Evolutionary conservation across 371 early-diverging fungal species (phyloP), one percentile per base, ranked within the genome.

Genomic region (Choanephora cucurbitarum): DNA sequence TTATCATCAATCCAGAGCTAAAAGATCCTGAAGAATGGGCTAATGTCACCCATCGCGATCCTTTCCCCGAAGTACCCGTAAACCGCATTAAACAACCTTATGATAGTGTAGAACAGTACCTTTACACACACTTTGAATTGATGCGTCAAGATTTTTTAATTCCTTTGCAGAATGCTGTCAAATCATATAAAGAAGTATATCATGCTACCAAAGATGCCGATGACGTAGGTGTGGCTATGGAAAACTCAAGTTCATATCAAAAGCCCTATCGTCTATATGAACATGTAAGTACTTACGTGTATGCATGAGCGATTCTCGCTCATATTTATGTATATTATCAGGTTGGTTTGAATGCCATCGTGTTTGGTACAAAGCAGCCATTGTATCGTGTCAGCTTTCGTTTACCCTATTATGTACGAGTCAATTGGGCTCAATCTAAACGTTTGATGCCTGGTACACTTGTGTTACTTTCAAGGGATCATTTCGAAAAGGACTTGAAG

Each of bases 91-190:
- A 77, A 53, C 56, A 63, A 11, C 60, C 82, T 1, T 81, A 83
- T 40, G 81, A 83, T 6, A 75, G 72, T 14, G 64, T 69, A 0
- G 82, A 85, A 1, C 69, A 85, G 44, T 84, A 87, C 51, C 51
- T 87, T 1, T 77, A 83, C 54, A 84, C 87, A 0, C 88, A 88
- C 42, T 88, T 82, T 53, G 76, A 73, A 34, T 62, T 90, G 43
- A 70, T 90, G 64, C 73, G 88, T 0, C 85, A 84, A 17, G 90
- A 88, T 52, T 73, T 78, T 21, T 55, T 81, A 21, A 72, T 84
- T 0, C 84, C 86, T 11, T 60, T 86, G 15, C 71, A 81, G 42
- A 69, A 72, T 17, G 82, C 84, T 4, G 76, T 86, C 33, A 59
- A 65, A 18, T 49, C 60, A 0, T 84, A 79, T 31, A 70, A 77